phyloP scores from a whole-genome alignment of 345 rosid genomes.

The Eucalyptus melliodora region DNA sequence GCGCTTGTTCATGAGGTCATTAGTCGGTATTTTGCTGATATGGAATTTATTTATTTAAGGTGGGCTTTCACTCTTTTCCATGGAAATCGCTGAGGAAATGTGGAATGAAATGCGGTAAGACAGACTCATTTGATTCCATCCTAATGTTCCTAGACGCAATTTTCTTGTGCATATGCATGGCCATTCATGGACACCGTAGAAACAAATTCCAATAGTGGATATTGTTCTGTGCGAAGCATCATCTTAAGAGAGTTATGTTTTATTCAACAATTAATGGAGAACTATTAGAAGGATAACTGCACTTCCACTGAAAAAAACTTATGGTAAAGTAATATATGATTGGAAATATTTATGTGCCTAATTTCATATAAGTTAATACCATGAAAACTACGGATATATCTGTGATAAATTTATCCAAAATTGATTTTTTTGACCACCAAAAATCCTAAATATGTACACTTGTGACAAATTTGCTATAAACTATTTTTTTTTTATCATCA shows the following conservation, averaged over 20 bases:
- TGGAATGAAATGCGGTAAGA: not conserved
- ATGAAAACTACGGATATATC: rapidly evolving
- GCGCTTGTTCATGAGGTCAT: not conserved
- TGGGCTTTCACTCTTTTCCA: not conserved
- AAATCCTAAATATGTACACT: too few relatives aligned
- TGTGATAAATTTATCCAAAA: too few relatives aligned
- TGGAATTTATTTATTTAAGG: too few relatives aligned
- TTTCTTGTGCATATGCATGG: too few relatives aligned
- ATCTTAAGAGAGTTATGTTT: not conserved
- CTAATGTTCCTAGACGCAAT: not conserved
- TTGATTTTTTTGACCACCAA: rapidly evolving
- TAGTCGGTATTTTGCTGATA: not conserved
- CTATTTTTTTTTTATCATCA: too few relatives aligned
- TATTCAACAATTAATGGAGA: not conserved
- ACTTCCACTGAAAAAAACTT: not conserved
- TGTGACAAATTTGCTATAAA: too few relatives aligned
- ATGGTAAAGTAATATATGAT: not conserved
- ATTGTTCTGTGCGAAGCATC: not conserved
- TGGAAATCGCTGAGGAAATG: not conserved
- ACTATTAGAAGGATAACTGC: not conserved
- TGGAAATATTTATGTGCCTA: not conserved
- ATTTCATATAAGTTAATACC: not conserved
- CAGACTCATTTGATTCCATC: not conserved
- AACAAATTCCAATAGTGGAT: not conserved
- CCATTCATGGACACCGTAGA: not conserved